A percentile compares a stretch with the other conserved stretches of the same genome.
Evolutionary conservation across 164 flowering plant species (phyloP).

Genomic region (Annona squamosa): DNA sequence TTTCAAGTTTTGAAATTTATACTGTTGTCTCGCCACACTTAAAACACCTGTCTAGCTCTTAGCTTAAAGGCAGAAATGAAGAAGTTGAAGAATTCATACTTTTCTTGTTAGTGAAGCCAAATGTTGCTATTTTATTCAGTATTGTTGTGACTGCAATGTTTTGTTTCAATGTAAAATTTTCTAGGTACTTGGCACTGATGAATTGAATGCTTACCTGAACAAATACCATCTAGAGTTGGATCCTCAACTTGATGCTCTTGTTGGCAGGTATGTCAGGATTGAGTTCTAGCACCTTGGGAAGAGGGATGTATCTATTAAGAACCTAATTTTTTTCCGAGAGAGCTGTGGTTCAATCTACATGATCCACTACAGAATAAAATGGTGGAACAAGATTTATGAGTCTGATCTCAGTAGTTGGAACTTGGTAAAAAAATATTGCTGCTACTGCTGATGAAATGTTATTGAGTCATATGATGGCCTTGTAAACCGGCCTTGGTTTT

Average conservation of each 20-base stretch:
- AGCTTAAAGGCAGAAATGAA: not conserved
- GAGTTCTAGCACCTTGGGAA: not conserved
- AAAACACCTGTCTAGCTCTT: not conserved
- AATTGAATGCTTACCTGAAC: slow-evolving; percentile 54
- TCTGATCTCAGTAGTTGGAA: not conserved
- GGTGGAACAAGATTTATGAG: not conserved
- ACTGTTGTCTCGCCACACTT: not conserved
- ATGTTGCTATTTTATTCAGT: not conserved
- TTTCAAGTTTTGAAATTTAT: too few species aligned
- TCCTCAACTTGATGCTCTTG: slow-evolving; percentile 75
- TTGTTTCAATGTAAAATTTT: not conserved
- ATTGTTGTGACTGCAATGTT: not conserved
- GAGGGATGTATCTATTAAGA: not conserved
- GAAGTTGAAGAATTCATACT: not conserved
- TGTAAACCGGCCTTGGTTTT: not conserved
- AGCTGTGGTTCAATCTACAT: not conserved
- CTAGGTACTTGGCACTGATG: slow-evolving; percentile 78
- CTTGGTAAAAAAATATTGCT: not conserved
- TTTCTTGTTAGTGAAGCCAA: not conserved
- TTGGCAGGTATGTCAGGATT: slow-evolving; percentile 54
- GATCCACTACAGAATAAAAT: not conserved
- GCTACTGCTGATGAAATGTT: not conserved
- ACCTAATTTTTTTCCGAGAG: not conserved
- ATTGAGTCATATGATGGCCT: not conserved
- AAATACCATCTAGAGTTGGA: slow-evolving; percentile 60